Evolutionary conservation across 2,329 filamentous ascomycete species (phyloP).

Genomic region (Hymenoscyphus albidus): DNA sequence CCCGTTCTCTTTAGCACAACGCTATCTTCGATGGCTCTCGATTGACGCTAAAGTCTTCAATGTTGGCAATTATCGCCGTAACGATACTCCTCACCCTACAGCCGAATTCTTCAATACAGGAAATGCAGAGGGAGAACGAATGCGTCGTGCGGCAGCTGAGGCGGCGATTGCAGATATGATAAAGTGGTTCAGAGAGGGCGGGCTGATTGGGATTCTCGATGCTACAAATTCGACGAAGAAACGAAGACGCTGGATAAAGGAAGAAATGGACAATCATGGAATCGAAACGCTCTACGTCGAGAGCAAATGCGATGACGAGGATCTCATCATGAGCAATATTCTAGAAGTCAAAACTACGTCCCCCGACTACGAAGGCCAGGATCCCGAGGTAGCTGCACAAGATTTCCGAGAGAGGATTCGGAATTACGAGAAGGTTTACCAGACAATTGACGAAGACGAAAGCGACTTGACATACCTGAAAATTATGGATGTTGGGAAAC

Average conservation of each 20-base stretch:
- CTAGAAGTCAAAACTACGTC: slow-evolving; percentile 95
- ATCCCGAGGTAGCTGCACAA: slow-evolving; percentile 83
- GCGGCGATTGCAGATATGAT: slow-evolving; percentile 93
- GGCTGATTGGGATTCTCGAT: slow-evolving; percentile 89
- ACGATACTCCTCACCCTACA: slow-evolving; percentile 81
- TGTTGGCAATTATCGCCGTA: slow-evolving; percentile 90
- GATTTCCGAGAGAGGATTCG: slow-evolving; percentile 93
- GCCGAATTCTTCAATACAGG: slow-evolving; percentile 93
- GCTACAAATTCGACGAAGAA: slow-evolving; percentile 94
- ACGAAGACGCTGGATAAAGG: slow-evolving; percentile 85
- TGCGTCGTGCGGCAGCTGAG: slow-evolving; percentile 83
- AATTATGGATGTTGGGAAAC: slow-evolving; percentile 91
- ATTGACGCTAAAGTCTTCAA: slow-evolving; percentile 95
- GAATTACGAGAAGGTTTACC: slow-evolving; percentile 96
- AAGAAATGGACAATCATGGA: slow-evolving; percentile 68
- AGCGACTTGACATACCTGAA: slow-evolving; percentile 90
- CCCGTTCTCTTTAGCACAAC: slow-evolving; percentile 59
- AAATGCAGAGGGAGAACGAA: slow-evolving; percentile 86
- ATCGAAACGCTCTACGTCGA: slow-evolving; percentile 95
- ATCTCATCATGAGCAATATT: slow-evolving; percentile 97
- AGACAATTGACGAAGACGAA: slow-evolving; percentile 88
- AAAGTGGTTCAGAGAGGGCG: slow-evolving; percentile 78
- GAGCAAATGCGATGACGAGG: slow-evolving; percentile 93
- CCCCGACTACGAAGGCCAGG: slow-evolving; percentile 90
- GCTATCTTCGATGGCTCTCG: slow-evolving; percentile 95